Evolutionary conservation across 176 grass and related monocot species (phyloP), one percentile per base, ranked within the genome.

Genomic region (Musa acuminata): DNA sequence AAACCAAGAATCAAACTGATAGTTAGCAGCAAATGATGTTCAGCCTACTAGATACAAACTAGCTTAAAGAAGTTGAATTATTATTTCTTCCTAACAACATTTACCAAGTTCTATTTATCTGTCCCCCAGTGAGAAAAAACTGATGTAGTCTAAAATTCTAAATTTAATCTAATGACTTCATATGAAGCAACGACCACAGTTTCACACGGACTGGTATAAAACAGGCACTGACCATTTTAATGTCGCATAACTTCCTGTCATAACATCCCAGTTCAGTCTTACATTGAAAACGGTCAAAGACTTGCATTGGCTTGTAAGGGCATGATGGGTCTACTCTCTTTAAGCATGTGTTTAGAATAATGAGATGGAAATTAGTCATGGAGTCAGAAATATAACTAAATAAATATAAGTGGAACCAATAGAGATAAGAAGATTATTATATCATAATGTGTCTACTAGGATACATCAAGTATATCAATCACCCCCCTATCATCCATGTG

Each of bases 1-100:
- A 71, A 72, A 80, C 8, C 17, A 73, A 75, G 64, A 82, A 66
- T 74, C 9, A 20, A 20, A 51, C 1, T 19, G 17, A 50, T 19
- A 20, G 17, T 70, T 50, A 70, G 1, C 8, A 70, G 9, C 67
- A 50, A 50, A 20, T 9, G 20, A 50, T 21, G 2, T 16, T 8
- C 48, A 70, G 43, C 35, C 17, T n/a, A 20, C 11, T 50, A 69
- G 49, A 8, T 69, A 48, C 14, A 49, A 5, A 43, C 35, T 6
- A 6, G 35, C 35, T 43, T 43, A 43, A 43, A 43, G 4, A 43
- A 43, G 35, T 43, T 43, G 35, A 43, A 43, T 43, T 43, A 43
- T 43, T 43, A 43, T 43, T 43, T 43, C 35, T 43, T 43, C 35
- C 35, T 6, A 43, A 5, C 4, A 6, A 29, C 29, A 29, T 29